These are phyloP conservation scores for Gossypium ekmanianum DNA, from an alignment of 345 rosid species.

Conservation along the genomic window DNA sequence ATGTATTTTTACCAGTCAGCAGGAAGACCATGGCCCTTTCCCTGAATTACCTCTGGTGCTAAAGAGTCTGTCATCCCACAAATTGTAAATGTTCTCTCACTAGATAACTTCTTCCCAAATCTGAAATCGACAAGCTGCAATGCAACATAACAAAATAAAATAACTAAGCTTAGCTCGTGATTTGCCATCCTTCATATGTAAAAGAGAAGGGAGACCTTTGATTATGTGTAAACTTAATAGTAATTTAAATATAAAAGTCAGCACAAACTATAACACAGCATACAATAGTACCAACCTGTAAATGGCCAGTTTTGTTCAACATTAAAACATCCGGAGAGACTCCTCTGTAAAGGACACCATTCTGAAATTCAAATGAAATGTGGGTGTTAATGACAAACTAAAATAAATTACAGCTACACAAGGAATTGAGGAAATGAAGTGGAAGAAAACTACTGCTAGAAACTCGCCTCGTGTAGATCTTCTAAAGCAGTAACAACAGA, in stretches of 20 bases:
- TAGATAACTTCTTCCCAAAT: conserved; percentile 66
- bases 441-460: conserved; percentile 16
- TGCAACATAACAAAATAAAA: conserved; percentile 12
- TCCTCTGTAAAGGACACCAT: conserved; percentile 76
- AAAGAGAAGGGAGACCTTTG: neutral
- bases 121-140: conserved; percentile 80
- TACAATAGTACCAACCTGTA: conserved; percentile 56
- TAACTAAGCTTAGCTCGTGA: conserved; percentile 4
- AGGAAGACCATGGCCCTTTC: conserved; percentile 78
- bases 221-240: neutral
- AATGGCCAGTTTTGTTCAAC: conserved; percentile 76
- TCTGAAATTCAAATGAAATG: conserved; percentile 48
- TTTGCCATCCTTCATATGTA: conserved; percentile 1
- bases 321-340: conserved; percentile 75
- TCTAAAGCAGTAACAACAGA: conserved; percentile 68
- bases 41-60: conserved; percentile 90
- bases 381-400: conserved; percentile 6
- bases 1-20: conserved; percentile 72
- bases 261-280: neutral
- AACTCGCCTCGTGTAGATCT: conserved; percentile 67
- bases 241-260: neutral
- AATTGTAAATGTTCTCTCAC: conserved; percentile 74
- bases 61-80: conserved; percentile 81
- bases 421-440: conserved; percentile 2
- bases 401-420: neutral